phyloP scores from a whole-genome alignment of 2,329 filamentous ascomycete genomes.

The Fusarium sp. region DNA sequence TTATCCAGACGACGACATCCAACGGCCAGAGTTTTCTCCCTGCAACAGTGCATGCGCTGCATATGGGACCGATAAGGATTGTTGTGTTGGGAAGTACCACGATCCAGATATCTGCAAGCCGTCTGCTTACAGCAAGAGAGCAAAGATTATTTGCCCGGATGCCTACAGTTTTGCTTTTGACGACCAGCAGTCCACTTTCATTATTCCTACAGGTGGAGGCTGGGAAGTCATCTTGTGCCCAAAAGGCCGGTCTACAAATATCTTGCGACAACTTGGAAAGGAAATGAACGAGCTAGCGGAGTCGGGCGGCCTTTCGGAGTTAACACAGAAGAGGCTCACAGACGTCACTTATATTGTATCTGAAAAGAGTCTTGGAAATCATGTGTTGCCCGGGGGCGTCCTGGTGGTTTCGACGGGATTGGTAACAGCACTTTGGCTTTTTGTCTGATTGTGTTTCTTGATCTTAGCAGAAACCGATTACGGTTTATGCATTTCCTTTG shows the following conservation, averaged over 20 bases:
- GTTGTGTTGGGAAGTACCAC: constrained; percentile 78
- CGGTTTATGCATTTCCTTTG: constrained; percentile 14
- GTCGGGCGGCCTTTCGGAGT: constrained; percentile 53
- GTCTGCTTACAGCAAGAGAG: constrained; percentile 73
- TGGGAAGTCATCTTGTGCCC: constrained; percentile 87
- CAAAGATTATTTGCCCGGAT: constrained; percentile 83
- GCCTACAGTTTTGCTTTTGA: constrained; percentile 83
- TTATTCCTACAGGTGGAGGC: constrained; percentile 74
- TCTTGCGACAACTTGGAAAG: constrained; percentile 62
- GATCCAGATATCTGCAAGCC: constrained; percentile 72
- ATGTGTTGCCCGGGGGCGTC: constrained; percentile 27
- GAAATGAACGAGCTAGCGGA: constrained; percentile 62
- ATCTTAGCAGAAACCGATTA: not conserved
- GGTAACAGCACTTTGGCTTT: constrained; percentile 32
- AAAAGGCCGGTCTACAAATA: constrained; percentile 68
- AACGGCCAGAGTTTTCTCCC: constrained; percentile 78
- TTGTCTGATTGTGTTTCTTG: constrained; percentile 13
- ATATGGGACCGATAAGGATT: constrained; percentile 74
- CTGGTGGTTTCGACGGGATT: constrained; percentile 24
- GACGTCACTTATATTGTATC: constrained; percentile 52
- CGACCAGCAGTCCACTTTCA: constrained; percentile 69
- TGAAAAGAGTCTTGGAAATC: constrained; percentile 45
- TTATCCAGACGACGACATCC: constrained; percentile 80
- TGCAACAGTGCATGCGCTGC: constrained; percentile 82
- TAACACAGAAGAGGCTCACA: constrained; percentile 48